These are phyloP conservation scores for Picea glauca DNA, from an alignment of 75 land plant species.

Conservation along the genomic window DNA sequence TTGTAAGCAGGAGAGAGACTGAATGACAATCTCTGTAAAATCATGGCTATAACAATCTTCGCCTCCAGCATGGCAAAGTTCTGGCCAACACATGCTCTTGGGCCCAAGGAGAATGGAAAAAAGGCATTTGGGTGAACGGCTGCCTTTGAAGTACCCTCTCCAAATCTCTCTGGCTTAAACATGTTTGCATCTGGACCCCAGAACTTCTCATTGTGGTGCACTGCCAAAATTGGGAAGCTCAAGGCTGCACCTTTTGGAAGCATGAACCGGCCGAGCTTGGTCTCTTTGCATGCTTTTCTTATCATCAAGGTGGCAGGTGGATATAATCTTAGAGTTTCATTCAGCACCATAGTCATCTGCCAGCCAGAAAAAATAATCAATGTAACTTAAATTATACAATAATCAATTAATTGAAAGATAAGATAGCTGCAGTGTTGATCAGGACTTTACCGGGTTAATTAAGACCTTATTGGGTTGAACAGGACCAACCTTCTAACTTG, in stretches of 20 bases:
- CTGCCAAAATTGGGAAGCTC: conserved; percentile 13
- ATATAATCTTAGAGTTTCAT: conserved; percentile 45
- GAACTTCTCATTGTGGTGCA: conserved; percentile 24
- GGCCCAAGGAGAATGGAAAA: conserved; percentile 60
- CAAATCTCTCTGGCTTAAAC: conserved; percentile 58
- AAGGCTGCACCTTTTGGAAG: conserved; percentile 26
- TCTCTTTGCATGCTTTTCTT: conserved; percentile 12
- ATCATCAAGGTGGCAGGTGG: conserved; percentile 22
- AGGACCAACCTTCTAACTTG: no score
- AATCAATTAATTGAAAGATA: background rate
- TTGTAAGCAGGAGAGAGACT: conserved; percentile 42
- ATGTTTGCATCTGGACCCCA: conserved; percentile 36
- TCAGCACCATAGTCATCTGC: conserved; percentile 48
- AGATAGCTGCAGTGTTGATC: no score
- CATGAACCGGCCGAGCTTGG: conserved; percentile 13
- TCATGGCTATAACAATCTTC: conserved; percentile 38
- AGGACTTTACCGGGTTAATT: no score
- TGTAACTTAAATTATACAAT: background rate
- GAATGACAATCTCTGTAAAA: conserved; percentile 47
- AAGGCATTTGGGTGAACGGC: conserved; percentile 28
- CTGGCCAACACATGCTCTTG: conserved; percentile 54
- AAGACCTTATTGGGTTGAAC: no score
- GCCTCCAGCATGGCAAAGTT: conserved; percentile 42
- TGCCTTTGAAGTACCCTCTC: conserved; percentile 48
- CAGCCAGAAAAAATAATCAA: background rate